Conservation (phyloP, 164 flowering plant species). For the Taxillus chinensis region DNA sequence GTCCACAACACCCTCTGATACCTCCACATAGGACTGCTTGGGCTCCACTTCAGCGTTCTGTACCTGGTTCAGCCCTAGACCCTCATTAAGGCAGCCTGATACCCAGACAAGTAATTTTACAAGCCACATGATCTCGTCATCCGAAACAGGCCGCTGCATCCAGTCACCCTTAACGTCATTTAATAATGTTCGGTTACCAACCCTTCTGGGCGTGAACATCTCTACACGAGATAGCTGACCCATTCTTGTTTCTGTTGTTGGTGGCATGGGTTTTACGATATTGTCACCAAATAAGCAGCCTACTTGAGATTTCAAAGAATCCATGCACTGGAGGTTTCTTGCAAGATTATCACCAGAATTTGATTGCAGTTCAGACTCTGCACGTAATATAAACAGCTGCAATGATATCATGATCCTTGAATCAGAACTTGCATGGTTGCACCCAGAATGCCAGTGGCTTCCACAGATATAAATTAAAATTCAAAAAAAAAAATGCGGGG, state of each 20-base stretch:
- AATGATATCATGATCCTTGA: slow-evolving; percentile 1
- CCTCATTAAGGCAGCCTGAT: slow-evolving; percentile 55
- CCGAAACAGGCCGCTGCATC: slow-evolving; percentile 77
- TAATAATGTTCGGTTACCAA: slow-evolving; percentile 25
- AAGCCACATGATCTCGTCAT: slow-evolving; percentile 79
- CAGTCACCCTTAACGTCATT: slow-evolving; percentile 64
- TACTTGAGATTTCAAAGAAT: slow-evolving; percentile 40
- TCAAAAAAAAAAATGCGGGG: neutral
- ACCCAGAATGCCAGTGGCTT: too few relatives aligned
- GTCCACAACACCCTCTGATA: slow-evolving; percentile 16
- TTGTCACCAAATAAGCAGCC: slow-evolving; percentile 43
- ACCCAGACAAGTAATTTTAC: slow-evolving; percentile 51
- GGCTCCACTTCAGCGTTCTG: slow-evolving; percentile 11
- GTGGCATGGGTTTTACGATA: slow-evolving; percentile 14
- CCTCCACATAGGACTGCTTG: slow-evolving; percentile 33
- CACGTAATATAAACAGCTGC: slow-evolving; percentile 78
- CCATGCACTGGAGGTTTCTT: slow-evolving; percentile 36
- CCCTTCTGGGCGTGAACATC: slow-evolving; percentile 61
- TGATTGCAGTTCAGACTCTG: slow-evolving; percentile 67
- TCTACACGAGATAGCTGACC: slow-evolving; percentile 33
- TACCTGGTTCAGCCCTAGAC: slow-evolving; percentile 40
- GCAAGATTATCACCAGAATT: slow-evolving; percentile 37
- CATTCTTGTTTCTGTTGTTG: slow-evolving; percentile 17
- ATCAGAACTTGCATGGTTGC: neutral
- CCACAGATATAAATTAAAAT: too few relatives aligned